Conservation (phyloP, 805 yeast genomes). For the Sugiyamaella smithiae region DNA sequence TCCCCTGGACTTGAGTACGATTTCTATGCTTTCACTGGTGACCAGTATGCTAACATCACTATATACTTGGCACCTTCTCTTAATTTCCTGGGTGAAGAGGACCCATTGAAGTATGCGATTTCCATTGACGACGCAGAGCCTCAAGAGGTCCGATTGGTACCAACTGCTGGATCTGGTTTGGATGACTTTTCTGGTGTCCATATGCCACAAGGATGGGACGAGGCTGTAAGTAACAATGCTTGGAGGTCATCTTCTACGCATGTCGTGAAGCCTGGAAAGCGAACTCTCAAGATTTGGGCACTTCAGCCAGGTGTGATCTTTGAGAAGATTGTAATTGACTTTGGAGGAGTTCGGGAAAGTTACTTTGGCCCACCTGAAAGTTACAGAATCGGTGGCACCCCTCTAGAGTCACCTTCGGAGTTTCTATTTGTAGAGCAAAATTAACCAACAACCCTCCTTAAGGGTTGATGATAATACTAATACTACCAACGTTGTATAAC, state of each 20-base stretch:
- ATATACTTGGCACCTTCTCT: constrained; percentile 27
- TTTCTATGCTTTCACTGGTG: constrained; percentile 8
- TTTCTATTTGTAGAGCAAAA: neutral
- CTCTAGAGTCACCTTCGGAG: no score
- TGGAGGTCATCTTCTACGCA: constrained; percentile 9
- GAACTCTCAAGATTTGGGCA: constrained; percentile 17
- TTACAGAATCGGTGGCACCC: neutral
- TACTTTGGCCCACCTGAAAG: constrained; percentile 19
- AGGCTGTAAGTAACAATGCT: constrained; percentile 16
- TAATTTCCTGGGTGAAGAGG: constrained; percentile 23
- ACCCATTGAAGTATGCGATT: constrained; percentile 29
- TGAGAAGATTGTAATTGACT: constrained; percentile 19
- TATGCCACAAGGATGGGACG: constrained; percentile 18
- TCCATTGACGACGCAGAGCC: constrained; percentile 30
- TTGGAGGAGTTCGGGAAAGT: constrained; percentile 18
- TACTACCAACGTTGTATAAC: no score
- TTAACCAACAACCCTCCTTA: no score
- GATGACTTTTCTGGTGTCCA: constrained; percentile 3
- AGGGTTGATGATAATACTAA: no score
- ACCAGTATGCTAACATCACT: constrained; percentile 18
- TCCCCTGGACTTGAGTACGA: constrained; percentile 14
- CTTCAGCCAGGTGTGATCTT: constrained; percentile 18
- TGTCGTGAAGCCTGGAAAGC: constrained; percentile 10
- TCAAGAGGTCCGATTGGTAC: constrained; percentile 28
- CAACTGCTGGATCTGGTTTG: neutral